Evolutionary conservation across 2,329 filamentous ascomycete species (phyloP), one percentile per base, ranked within the genome.

Genomic region (Penicillium griseofulvum): DNA sequence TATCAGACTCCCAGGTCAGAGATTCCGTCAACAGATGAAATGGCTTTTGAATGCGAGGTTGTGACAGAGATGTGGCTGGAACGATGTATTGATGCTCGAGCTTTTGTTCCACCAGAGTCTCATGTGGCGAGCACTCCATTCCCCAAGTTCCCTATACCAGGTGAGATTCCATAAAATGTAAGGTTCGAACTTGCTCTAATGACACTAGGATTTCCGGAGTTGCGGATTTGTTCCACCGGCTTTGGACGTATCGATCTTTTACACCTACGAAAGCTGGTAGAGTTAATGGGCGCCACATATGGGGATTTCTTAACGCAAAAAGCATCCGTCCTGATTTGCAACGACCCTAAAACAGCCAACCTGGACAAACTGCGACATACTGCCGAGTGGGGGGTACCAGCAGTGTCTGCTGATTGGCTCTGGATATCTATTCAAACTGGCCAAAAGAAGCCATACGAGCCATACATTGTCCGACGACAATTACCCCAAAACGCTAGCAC

Each of bases 51-150:
- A 59, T 76, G 79, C 52, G 71, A 79, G 45, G 68, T 80, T 14
- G 86, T 96, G 31, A 97, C 91, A 11, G 91, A 96, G 68, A 95
- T 94, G 81, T 99, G 93, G 83, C 81, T 99, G 49, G 94, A 99
- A 74, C 85, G 86, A 45, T 97, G 93, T 70, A 78, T 99, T 37
- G 86, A 92, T 69, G 84, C 84, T 60, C 94, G 90, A 71, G 77
- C 76, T 26, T 83, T 93, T 63, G 80, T 90, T 44, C 78, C 88
- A 29, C 90, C 91, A 5, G 76, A 80, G 49, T 79, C 83, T 5
- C 86, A 94, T 68, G 81, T 89, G 38, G 81, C 95, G 24, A 91
- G 90, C 55, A 85, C 84, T 7, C 91, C 94, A 2, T 89, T 97
- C 58, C 80, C 85, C 6, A 75, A 77, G 29, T 88, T 90, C 61